Conservation (phyloP, 192 early-diverging fungal species). For the Gigaspora rosea region DNA sequence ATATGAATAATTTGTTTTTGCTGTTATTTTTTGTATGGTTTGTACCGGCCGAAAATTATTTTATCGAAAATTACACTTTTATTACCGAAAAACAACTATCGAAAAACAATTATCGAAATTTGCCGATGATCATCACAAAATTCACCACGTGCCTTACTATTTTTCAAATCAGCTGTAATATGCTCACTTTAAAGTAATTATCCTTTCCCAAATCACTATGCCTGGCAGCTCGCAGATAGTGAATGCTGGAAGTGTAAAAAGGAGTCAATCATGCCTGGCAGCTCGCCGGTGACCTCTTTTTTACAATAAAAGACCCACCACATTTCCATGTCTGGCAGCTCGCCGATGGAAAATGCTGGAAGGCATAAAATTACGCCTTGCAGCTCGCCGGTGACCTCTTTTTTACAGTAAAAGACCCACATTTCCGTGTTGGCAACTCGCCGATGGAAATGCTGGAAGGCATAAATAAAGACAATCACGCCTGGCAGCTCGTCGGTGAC, state of each 20-base stretch:
- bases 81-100: too few species aligned
- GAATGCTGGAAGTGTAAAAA: too few species aligned
- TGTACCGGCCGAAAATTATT: too few species aligned
- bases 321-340: not conserved
- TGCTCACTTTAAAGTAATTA: too few species aligned
- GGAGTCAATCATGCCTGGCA: too few species aligned
- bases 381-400: slow-evolving; percentile 1
- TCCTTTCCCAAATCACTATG: not conserved
- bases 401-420: not conserved
- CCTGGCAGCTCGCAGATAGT: not conserved
- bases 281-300: too few species aligned
- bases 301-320: not conserved
- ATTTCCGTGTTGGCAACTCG: not conserved
- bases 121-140: too few species aligned
- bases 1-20: not conserved
- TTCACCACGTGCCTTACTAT: too few species aligned
- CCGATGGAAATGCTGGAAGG: not conserved
- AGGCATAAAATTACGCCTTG: not conserved
- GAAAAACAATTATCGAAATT: too few species aligned
- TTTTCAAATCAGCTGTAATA: too few species aligned
- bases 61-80: too few species aligned
- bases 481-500: not conserved
- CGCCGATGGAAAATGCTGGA: not conserved
- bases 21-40: not conserved
- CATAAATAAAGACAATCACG: not conserved